A percentile compares a stretch with the other conserved stretches of the same genome.
These are phyloP conservation scores for Hippophae gyantsensis DNA, from an alignment of 306 rosid genomes.

Conservation along the genomic window DNA sequence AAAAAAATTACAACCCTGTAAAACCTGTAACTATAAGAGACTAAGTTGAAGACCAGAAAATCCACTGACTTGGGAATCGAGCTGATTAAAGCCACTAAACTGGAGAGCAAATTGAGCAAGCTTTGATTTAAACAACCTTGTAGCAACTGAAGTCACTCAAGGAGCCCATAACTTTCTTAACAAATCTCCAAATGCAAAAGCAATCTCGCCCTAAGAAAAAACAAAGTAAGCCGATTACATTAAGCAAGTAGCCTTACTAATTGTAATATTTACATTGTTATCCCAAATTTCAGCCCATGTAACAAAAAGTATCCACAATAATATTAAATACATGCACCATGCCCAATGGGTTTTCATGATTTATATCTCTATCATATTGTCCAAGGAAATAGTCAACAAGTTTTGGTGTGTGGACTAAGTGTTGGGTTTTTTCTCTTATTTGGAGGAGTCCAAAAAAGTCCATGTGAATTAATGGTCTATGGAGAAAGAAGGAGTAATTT, in stretches of 20 bases:
- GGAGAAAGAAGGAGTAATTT: no score
- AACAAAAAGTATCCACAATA: conserved; percentile 8
- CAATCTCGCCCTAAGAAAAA: conserved; percentile 87
- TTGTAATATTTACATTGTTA: conserved; percentile 4
- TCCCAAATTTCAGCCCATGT: conserved; percentile 12
- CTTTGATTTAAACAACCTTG: conserved; percentile 78
- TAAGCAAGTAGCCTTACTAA: neutral
- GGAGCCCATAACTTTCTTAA: conserved; percentile 97
- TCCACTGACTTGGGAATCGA: conserved; percentile 91
- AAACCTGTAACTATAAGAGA: conserved; percentile 20
- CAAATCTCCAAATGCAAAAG: conserved; percentile 89
- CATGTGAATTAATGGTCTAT: rapidly evolving
- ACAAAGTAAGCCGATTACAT: conserved; percentile 7
- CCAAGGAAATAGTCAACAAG: conserved; percentile 96
- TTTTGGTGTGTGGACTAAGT: conserved; percentile 93
- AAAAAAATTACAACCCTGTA: conserved; percentile 1
- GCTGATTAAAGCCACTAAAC: conserved; percentile 97
- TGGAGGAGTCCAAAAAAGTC: no score
- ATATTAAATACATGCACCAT: conserved; percentile 60
- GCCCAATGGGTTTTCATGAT: conserved; percentile 84
- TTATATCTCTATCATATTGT: conserved; percentile 83
- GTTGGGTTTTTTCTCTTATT: no score
- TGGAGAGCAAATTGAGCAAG: conserved; percentile 97
- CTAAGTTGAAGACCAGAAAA: conserved; percentile 23
- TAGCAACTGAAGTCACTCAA: conserved; percentile 79